Conservation (phyloP, 2,329 filamentous ascomycete genomes). For the Leptographium lundbergii region DNA sequence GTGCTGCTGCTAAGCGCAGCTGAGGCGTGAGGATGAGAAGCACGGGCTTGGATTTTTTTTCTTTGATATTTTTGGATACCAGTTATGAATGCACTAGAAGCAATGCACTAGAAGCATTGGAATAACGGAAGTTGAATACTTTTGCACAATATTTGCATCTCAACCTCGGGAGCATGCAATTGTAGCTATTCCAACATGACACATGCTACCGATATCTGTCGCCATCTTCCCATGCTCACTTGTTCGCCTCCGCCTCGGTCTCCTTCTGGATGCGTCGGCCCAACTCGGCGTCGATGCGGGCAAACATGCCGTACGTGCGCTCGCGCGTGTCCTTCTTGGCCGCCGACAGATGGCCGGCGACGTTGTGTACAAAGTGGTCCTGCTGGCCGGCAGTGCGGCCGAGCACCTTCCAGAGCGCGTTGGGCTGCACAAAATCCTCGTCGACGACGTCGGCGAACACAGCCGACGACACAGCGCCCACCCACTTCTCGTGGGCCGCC, state of each 20-base stretch:
- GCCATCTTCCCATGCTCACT: constrained; percentile 14
- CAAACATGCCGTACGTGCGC: constrained; percentile 49
- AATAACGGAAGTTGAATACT: too few relatives aligned
- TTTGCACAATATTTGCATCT: too few relatives aligned
- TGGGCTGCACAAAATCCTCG: constrained; percentile 37
- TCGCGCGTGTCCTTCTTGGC: constrained; percentile 42
- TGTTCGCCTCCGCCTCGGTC: constrained; percentile 26
- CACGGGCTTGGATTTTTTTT: not conserved
- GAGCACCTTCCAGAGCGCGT: constrained; percentile 34
- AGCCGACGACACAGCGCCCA: constrained; percentile 28
- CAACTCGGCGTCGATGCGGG: constrained; percentile 38
- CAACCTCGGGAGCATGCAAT: too few relatives aligned
- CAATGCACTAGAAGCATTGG: not conserved
- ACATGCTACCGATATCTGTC: too few relatives aligned
- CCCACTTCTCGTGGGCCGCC: constrained; percentile 34
- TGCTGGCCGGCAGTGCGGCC: constrained; percentile 41
- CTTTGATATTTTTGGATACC: not conserved
- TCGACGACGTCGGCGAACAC: constrained; percentile 30
- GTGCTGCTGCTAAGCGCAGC: constrained; percentile 9
- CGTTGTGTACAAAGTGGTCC: constrained; percentile 46
- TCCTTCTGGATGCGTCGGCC: constrained; percentile 37
- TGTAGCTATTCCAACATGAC: too few relatives aligned
- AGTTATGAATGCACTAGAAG: not conserved
- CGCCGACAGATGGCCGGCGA: constrained; percentile 41
- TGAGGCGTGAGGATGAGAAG: too few relatives aligned